Percentiles rank a stretch among this genome's conserved stretches.
phyloP scores from a whole-genome alignment of 75 land plant species.

The Picea glauca region DNA sequence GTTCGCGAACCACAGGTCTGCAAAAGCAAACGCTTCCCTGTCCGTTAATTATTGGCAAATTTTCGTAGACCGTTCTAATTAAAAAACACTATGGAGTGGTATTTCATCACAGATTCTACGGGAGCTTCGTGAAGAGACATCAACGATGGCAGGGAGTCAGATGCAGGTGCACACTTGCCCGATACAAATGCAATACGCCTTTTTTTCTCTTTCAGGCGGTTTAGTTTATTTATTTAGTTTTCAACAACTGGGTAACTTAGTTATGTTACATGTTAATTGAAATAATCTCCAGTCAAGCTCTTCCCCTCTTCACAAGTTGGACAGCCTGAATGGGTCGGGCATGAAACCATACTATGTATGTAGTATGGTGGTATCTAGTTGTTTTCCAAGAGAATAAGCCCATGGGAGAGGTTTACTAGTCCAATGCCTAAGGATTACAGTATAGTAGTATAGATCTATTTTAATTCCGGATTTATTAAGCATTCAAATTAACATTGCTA shows the following conservation, averaged over 20 bases:
- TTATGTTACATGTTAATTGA: neutral
- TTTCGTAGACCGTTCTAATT: neutral
- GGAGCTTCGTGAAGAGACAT: slow-evolving; percentile 84
- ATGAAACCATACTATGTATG: too few relatives aligned
- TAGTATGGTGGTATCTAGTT: too few relatives aligned
- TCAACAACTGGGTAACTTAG: neutral
- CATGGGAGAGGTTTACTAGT: too few relatives aligned
- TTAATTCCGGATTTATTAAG: too few relatives aligned
- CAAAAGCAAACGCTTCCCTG: neutral
- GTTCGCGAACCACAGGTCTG: slow-evolving; percentile 69
- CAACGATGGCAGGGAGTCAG: slow-evolving; percentile 67
- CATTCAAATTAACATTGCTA: too few relatives aligned
- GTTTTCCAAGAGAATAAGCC: too few relatives aligned
- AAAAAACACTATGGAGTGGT: neutral
- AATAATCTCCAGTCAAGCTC: neutral
- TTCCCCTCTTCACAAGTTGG: neutral
- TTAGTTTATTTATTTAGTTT: too few relatives aligned
- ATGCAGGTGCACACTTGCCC: slow-evolving; percentile 61
- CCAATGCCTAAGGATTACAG: too few relatives aligned
- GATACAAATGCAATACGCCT: too few relatives aligned
- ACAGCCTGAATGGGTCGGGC: too few relatives aligned
- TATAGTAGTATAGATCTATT: too few relatives aligned
- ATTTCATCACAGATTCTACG: slow-evolving; percentile 48
- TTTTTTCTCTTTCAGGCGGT: too few relatives aligned
- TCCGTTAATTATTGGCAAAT: neutral